Conservation (phyloP, 768 basidiomycete genomes). For the Erythrobasidium yunnanense region DNA sequence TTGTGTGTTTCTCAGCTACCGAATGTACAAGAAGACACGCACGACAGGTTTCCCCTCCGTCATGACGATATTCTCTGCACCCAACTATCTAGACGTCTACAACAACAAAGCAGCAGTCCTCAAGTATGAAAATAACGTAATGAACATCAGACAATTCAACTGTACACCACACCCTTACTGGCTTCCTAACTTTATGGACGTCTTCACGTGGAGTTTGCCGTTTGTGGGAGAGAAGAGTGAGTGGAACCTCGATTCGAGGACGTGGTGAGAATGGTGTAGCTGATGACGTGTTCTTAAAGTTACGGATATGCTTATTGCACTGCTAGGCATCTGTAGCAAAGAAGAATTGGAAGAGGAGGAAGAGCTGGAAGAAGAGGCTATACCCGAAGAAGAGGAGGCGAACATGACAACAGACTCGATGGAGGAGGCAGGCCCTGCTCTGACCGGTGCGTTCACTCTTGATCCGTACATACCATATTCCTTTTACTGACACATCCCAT, state of each 20-base stretch:
- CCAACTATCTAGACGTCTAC: conserved; percentile 92
- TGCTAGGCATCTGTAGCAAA: conserved; percentile 87
- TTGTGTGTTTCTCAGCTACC: conserved; percentile 44
- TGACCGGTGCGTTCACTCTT: background rate
- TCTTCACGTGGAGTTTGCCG: conserved; percentile 96
- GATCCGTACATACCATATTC: too few species aligned
- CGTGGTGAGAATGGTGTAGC: background rate
- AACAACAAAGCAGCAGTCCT: conserved; percentile 98
- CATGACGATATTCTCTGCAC: conserved; percentile 99
- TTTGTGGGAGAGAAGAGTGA: conserved; percentile 96
- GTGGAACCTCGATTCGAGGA: conserved; percentile 35
- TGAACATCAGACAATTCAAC: conserved; percentile 61
- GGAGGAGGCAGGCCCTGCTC: background rate
- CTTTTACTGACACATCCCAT: too few species aligned
- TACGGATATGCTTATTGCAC: conserved; percentile 95
- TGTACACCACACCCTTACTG: conserved; percentile 93
- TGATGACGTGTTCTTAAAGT: conserved; percentile 47
- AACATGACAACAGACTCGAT: background rate
- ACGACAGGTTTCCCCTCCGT: conserved; percentile 97
- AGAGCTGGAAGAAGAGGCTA: conserved; percentile 42
- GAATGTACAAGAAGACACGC: conserved; percentile 98
- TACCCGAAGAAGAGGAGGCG: conserved; percentile 3
- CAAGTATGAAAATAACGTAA: conserved; percentile 90
- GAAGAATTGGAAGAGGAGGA: conserved; percentile 86
- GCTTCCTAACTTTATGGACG: conserved; percentile 99